Evolutionary conservation across 2,329 filamentous ascomycete species (phyloP).

Genomic region (Diaporthe nobilis): DNA sequence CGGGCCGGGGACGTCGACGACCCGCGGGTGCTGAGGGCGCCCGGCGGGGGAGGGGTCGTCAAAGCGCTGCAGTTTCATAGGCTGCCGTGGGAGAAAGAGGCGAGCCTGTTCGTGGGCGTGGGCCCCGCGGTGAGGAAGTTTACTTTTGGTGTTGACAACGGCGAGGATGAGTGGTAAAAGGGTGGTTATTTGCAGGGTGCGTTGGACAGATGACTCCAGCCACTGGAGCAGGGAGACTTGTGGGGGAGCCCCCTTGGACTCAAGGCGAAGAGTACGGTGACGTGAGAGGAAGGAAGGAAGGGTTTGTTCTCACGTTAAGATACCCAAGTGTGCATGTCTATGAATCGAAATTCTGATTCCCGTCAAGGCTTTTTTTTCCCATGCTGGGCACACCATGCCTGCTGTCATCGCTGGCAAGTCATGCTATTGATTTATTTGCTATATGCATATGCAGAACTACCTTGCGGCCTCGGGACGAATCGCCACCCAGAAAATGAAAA

Average conservation of each 20-base stretch:
- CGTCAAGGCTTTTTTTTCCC: background rate
- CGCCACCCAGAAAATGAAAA: background rate
- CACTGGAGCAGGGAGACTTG: background rate
- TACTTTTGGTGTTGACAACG: slow-evolving; percentile 55
- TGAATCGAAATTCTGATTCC: background rate
- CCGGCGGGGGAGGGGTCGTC: slow-evolving; percentile 51
- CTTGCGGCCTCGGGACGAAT: background rate
- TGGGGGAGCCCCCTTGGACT: background rate
- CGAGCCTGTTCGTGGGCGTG: slow-evolving; percentile 64
- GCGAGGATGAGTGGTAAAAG: slow-evolving; percentile 51
- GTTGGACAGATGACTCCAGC: too few relatives aligned
- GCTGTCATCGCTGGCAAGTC: background rate
- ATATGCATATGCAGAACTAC: slow-evolving; percentile 7
- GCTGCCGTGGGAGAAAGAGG: slow-evolving; percentile 58
- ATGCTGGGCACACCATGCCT: background rate
- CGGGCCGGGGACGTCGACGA: slow-evolving; percentile 46
- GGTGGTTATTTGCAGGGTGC: background rate
- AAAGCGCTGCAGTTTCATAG: slow-evolving; percentile 61
- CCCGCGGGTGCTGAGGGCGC: slow-evolving; percentile 34
- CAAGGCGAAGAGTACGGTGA: too few relatives aligned
- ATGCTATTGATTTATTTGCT: background rate
- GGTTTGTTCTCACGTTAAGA: slow-evolving; percentile 4
- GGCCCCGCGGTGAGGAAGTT: slow-evolving; percentile 57
- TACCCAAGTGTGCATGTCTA: slow-evolving; percentile 22
- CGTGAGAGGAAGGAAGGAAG: background rate